Base-by-base conservation (phyloP, 208 protist genomes). In the Acanthamoeba healyi region DNA sequence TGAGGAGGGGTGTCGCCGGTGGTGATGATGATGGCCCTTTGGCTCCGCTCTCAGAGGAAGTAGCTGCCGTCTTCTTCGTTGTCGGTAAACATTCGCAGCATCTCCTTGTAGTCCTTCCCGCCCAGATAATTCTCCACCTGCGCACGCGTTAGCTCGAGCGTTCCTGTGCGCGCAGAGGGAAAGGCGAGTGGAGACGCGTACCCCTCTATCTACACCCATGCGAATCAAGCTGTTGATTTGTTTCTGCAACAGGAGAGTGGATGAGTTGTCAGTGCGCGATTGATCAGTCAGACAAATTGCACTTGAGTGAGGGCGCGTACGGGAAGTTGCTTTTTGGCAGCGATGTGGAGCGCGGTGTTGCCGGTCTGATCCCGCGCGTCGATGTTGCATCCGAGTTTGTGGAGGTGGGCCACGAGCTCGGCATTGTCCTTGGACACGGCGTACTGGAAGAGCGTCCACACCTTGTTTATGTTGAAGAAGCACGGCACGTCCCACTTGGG, bases 391-490 rank as follows among this genome's bases (percentile, higher is more conserved):
- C 46, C 40, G 6, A 42, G 46, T 42, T 87, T 87, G 79, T 54
- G 46, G 14, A 87, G 79, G 46, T 63, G 49, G 6, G 79, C 40
- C 22, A 34, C 79, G 14, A 87, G 46, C 4, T 54, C 79, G 46
- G 49, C 49, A n/a, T 87, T 87, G 79, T 87, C 79, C 49, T 87
- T 87, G 40, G 79, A 87, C 9, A 87, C 79, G 32, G 79, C 79
- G n/a, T 87, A 87, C 49, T 87, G 79, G 79, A 87, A 87, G 14
- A 61, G 79, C 22, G 79, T 87, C 79, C 79, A 87, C 5, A 87
- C 58, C 44, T 87, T 87, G 49, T 87, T 61, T 7, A 87, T 87
- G 46, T 54, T 63, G 34, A 87, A 61, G 44, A 87, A 87, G 46
- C 79, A 87, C 14, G 79, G 79, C 46, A 87, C 49, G 44, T 87